Conservation (phyloP, 495 filamentous ascomycete species). For the Terfezia boudieri region DNA sequence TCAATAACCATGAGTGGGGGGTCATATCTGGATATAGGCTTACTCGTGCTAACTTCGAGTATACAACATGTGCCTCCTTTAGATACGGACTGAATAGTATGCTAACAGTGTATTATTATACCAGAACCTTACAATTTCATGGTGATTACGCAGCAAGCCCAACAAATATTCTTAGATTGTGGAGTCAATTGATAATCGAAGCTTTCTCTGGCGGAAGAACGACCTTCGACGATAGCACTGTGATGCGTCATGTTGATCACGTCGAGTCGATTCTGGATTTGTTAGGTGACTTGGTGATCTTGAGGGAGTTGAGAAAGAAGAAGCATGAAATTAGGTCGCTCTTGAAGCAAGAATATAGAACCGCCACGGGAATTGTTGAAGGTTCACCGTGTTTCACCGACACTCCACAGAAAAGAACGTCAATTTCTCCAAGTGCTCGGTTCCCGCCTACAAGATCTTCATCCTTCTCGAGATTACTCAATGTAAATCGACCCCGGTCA, state of each 20-base stretch:
- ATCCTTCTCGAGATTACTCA: neutral
- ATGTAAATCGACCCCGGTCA: neutral
- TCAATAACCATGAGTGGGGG: neutral
- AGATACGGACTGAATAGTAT: neutral
- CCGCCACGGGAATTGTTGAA: neutral
- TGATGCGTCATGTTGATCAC: neutral
- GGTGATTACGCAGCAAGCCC: neutral
- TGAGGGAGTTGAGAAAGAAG: neutral
- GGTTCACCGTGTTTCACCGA: neutral
- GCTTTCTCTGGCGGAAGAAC: neutral
- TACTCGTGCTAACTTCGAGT: neutral
- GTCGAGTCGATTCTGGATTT: neutral
- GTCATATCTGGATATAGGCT: neutral
- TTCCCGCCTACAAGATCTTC: neutral
- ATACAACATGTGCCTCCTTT: neutral
- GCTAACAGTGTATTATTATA: neutral
- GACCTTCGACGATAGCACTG: neutral
- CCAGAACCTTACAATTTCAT: neutral
- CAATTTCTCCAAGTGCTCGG: neutral
- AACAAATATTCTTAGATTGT: neutral
- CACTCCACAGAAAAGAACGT: neutral
- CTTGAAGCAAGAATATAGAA: neutral
- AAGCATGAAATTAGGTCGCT: neutral
- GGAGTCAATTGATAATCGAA: neutral
- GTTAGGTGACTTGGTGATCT: neutral